These are phyloP conservation scores for Periconia sp. DNA, from an alignment of 2,329 filamentous ascomycete species.

Conservation along the genomic window DNA sequence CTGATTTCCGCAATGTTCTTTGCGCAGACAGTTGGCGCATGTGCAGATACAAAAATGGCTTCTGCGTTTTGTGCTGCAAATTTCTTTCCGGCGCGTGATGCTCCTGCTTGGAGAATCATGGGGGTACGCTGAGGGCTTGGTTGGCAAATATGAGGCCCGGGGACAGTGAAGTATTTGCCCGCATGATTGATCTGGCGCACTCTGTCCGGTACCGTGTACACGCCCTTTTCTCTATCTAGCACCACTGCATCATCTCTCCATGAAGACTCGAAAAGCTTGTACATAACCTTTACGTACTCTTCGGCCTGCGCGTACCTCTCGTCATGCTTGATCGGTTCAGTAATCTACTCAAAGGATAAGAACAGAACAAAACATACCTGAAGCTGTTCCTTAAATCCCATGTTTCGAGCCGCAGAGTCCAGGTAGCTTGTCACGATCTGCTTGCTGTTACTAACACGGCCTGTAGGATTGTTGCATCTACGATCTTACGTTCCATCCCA, in stretches of 20 bases:
- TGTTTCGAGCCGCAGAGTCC: slow-evolving; percentile 69
- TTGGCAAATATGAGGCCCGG: slow-evolving; percentile 71
- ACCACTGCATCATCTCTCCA: slow-evolving; percentile 72
- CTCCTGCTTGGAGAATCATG: slow-evolving; percentile 72
- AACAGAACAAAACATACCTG: slow-evolving; percentile 64
- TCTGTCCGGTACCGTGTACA: slow-evolving; percentile 65
- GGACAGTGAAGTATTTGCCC: slow-evolving; percentile 68
- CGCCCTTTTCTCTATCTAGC: slow-evolving; percentile 61
- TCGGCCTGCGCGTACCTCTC: slow-evolving; percentile 72
- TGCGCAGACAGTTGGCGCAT: slow-evolving; percentile 66
- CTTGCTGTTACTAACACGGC: slow-evolving; percentile 13
- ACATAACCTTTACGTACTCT: slow-evolving; percentile 72
- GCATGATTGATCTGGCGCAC: slow-evolving; percentile 71
- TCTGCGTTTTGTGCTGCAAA: slow-evolving; percentile 76
- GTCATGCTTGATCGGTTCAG: slow-evolving; percentile 59
- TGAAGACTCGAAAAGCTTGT: slow-evolving; percentile 71
- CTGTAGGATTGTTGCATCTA: no score
- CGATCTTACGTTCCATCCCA: slow-evolving; percentile 15
- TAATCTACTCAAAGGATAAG: slow-evolving; percentile 64
- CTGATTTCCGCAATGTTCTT: slow-evolving; percentile 70
- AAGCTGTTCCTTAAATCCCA: slow-evolving; percentile 62
- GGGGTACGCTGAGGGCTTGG: slow-evolving; percentile 72
- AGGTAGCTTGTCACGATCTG: slow-evolving; percentile 72
- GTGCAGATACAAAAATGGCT: slow-evolving; percentile 72
- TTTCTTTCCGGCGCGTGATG: slow-evolving; percentile 67